Evolutionary conservation across 768 basidiomycete genomes (phyloP).

Genomic region (Sistotremastrum niveocremeum): DNA sequence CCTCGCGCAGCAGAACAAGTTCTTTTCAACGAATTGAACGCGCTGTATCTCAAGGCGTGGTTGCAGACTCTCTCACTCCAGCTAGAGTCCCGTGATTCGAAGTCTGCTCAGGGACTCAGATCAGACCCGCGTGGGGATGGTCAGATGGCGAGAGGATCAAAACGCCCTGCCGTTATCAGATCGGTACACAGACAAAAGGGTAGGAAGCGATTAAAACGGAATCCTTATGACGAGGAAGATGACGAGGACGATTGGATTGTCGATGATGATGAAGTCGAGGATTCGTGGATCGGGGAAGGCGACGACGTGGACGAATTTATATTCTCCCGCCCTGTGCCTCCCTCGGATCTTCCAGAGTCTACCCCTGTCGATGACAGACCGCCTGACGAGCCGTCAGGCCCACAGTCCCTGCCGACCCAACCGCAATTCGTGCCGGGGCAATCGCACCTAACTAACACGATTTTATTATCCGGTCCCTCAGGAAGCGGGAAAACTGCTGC

Average conservation of each 20-base stretch:
- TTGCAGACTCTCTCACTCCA: slow-evolving; percentile 54
- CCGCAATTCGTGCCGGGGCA: slow-evolving; percentile 3
- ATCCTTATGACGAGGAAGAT: slow-evolving; percentile 35
- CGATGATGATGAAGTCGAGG: slow-evolving; percentile 24
- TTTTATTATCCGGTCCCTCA: slow-evolving; percentile 69
- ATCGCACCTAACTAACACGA: slow-evolving; percentile 59
- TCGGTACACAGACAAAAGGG: slow-evolving; percentile 31
- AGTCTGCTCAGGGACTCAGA: slow-evolving; percentile 2
- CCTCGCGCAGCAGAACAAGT: slow-evolving; percentile 63
- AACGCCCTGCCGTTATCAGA: slow-evolving; percentile 48
- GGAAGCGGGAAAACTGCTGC: slow-evolving; percentile 87
- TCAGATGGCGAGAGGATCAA: slow-evolving; percentile 25
- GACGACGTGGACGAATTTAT: not conserved
- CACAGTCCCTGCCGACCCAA: slow-evolving; percentile 6
- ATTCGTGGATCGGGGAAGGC: not conserved
- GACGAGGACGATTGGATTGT: slow-evolving; percentile 42
- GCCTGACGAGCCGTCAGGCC: not conserved
- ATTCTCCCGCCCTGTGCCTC: not conserved
- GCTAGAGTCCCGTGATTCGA: slow-evolving; percentile 16
- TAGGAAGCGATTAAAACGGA: slow-evolving; percentile 40
- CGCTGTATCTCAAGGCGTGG: slow-evolving; percentile 68
- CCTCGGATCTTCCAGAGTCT: not conserved
- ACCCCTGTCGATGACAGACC: not conserved
- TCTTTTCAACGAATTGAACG: slow-evolving; percentile 61
- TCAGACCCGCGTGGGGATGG: slow-evolving; percentile 4